Conservation (phyloP, 2,329 filamentous ascomycete genomes). For the Canariomyces notabilis region DNA sequence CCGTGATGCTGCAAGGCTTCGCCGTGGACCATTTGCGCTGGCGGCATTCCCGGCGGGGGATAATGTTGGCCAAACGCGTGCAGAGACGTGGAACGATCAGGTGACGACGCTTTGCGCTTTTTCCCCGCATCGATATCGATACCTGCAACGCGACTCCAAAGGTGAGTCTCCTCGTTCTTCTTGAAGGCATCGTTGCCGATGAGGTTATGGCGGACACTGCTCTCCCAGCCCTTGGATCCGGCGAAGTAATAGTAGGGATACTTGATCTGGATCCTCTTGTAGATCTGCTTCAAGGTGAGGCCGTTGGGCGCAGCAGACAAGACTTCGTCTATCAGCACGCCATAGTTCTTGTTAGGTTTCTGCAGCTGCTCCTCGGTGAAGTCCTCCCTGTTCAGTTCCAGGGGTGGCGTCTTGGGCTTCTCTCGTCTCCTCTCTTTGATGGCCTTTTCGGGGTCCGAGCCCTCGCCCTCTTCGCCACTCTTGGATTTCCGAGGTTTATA, state of each 20-base stretch:
- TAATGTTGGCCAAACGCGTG: conserved; percentile 31
- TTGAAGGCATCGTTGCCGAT: conserved; percentile 58
- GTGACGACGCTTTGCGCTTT: conserved; percentile 52
- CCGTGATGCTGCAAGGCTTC: conserved; percentile 16
- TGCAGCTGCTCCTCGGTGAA: conserved; percentile 55
- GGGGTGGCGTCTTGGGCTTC: conserved; percentile 58
- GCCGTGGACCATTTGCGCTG: conserved; percentile 25
- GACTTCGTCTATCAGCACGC: conserved; percentile 56
- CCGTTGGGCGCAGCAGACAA: conserved; percentile 51
- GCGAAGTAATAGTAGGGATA: conserved; percentile 58
- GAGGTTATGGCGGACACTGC: conserved; percentile 59
- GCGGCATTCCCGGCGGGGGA: conserved; percentile 17
- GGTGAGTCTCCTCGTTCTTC: conserved; percentile 51
- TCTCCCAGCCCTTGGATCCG: conserved; percentile 62
- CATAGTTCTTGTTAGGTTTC: conserved; percentile 60
- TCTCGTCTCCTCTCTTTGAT: conserved; percentile 56
- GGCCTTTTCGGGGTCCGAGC: conserved; percentile 49
- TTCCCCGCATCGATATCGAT: conserved; percentile 57
- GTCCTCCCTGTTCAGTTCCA: conserved; percentile 50
- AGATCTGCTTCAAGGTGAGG: conserved; percentile 57
- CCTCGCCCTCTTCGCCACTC: conserved; percentile 47
- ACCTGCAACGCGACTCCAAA: conserved; percentile 54
- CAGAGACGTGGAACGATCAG: conserved; percentile 41
- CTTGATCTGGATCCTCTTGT: conserved; percentile 54
- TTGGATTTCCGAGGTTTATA: conserved; percentile 55